Conservation (phyloP, 164 flowering plant species). For the Nymphaea thermarum region DNA sequence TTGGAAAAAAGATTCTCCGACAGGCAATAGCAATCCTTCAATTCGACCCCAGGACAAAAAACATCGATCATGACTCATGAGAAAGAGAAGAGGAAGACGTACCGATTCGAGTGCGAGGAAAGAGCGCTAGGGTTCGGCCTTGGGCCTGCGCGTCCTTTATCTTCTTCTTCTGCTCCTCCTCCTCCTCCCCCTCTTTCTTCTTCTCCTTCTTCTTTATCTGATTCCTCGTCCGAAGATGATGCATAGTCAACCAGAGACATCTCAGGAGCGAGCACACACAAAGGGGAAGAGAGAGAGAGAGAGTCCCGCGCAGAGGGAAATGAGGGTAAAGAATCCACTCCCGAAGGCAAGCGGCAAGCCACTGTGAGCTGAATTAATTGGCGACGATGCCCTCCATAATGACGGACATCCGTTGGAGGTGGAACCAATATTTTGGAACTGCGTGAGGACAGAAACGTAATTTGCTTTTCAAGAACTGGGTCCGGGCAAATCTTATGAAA, state of each 20-base stretch:
- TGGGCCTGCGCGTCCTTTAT: not conserved
- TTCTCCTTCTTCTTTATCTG: conserved; percentile 10
- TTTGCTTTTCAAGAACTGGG: too few species aligned
- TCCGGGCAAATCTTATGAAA: too few species aligned
- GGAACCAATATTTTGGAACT: too few species aligned
- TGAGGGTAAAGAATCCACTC: not conserved
- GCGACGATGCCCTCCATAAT: too few species aligned
- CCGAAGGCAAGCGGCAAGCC: too few species aligned
- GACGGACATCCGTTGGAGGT: too few species aligned
- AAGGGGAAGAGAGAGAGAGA: not conserved
- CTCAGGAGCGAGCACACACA: not conserved
- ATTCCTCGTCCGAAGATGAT: conserved; percentile 36
- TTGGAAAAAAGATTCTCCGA: not conserved
- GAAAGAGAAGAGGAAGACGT: conserved; percentile 2
- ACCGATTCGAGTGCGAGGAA: conserved; percentile 15
- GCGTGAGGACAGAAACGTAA: too few species aligned
- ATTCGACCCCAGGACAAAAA: not conserved
- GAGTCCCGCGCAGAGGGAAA: not conserved
- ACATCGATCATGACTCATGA: not conserved
- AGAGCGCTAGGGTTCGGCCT: conserved; percentile 2
- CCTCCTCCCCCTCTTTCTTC: conserved; percentile 7
- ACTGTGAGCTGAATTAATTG: too few species aligned
- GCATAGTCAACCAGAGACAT: conserved; percentile 69
- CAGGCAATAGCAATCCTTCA: not conserved
- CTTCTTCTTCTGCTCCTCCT: not conserved